Evolutionary conservation across 2,329 filamentous ascomycete genomes (phyloP).

Genomic region (Metarhizium album): DNA sequence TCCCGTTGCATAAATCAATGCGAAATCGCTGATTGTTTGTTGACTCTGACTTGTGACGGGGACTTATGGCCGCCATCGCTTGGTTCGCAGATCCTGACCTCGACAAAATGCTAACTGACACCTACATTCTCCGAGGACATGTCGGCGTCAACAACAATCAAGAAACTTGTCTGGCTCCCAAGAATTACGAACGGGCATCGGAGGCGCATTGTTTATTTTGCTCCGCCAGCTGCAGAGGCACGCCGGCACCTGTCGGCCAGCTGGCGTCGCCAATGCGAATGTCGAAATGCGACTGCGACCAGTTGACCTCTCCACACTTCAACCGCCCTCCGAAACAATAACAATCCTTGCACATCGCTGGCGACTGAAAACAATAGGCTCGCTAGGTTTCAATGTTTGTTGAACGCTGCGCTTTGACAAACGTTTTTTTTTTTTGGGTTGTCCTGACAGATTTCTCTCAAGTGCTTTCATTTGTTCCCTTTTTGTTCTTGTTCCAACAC

Average conservation of each 20-base stretch:
- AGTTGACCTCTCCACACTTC: neutral
- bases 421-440: neutral
- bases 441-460: neutral
- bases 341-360: neutral
- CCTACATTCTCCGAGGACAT: too few species aligned
- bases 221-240: neutral
- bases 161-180: neutral
- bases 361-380: neutral
- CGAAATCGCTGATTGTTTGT: too few species aligned
- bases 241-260: neutral
- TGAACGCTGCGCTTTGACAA: neutral
- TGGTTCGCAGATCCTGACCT: neutral
- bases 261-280: neutral
- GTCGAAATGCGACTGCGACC: neutral
- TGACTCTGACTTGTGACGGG: too few species aligned
- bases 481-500: neutral
- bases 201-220: neutral
- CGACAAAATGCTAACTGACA: neutral
- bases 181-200: neutral
- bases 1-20: neutral
- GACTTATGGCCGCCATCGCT: neutral
- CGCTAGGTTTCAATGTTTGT: neutral
- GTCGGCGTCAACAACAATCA: neutral
- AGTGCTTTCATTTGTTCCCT: neutral
- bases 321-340: neutral